Evolutionary conservation across 257 asterid species (phyloP).

Genomic region (Solanum corneliomulleri): DNA sequence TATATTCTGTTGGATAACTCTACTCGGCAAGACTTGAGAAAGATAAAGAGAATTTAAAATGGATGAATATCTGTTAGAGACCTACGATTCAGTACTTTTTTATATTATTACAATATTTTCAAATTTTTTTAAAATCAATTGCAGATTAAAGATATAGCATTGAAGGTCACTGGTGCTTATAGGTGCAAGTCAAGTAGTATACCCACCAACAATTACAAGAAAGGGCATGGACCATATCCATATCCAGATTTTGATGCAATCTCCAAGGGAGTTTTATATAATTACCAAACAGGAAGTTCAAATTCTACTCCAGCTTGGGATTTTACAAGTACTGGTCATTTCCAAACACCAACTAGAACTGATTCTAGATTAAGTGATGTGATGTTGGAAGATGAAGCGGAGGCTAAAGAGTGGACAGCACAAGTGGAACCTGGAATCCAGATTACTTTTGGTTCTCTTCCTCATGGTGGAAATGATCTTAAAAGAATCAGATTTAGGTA

Average conservation of each 20-base stretch:
- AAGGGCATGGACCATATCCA: constrained; percentile 26
- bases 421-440: constrained; percentile 94
- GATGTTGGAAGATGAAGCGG: constrained; percentile 47
- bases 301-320: constrained; percentile 79
- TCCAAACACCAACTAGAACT: constrained; percentile 4
- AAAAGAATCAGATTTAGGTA: constrained; percentile 86
- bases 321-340: constrained; percentile 27
- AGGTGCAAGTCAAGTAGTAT: constrained; percentile 50
- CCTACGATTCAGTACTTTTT: neutral
- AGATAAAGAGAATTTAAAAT: neutral
- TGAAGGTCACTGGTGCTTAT: constrained; percentile 62
- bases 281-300: constrained; percentile 56
- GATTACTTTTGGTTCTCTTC: constrained; percentile 65
- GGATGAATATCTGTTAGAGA: neutral
- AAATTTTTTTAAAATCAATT: neutral
- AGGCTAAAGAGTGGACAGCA: constrained; percentile 67
- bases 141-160: constrained; percentile 81
- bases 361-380: constrained; percentile 36
- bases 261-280: constrained; percentile 49
- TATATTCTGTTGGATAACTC: too few relatives aligned
- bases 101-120: neutral
- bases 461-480: constrained; percentile 77
- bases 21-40: too few relatives aligned
- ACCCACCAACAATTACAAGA: constrained; percentile 32
- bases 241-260: constrained; percentile 56